Evolutionary conservation across 768 basidiomycete species (phyloP), one percentile per base, ranked within the genome.

Genomic region (Suillus decipiens): DNA sequence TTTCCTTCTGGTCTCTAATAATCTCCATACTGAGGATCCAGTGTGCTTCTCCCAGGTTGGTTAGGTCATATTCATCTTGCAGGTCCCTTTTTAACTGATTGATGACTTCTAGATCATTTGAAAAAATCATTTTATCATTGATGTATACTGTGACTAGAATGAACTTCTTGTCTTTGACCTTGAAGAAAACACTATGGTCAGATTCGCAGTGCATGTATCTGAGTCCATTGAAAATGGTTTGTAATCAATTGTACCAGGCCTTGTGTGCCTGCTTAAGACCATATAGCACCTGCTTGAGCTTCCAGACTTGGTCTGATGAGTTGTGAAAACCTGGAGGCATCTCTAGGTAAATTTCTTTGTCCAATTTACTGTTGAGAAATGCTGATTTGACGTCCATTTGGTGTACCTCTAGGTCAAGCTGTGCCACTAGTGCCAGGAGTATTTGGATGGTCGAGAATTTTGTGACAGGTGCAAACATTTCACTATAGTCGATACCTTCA

Each of bases 1-100:
- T 63, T 2, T 61, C 60, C 5, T 53, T 50, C 7, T 51, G 60
- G 58, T 80, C 67, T 5, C 73, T 43, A 5, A 57, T 64, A 56
- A 80, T 67, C 45, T 73, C 61, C 42, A 79, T 66, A 2, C 78
- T 73, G 14, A 79, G 70, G 8, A 78, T 58, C 67, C 66, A 73
- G 17, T 54, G 55, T 10, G 54, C 48, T 24, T 53, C 33, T 37
- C 61, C 50, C 1, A 53, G 51, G 37, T 61, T 36, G 12, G 51
- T 61, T 7, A 61, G 17, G 7, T 61, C 31, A 22, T 53, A 61
- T 7, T 61, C 31, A 1, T 3, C n/a, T 2, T n/a, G 4, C 14
- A 61, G 5, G 17, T 61, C n/a, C 2, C 14, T 28, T 14, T 66
- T 66, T 1, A 36, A 36, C 12, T 42, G 9, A 12, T 60, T 41